These are phyloP conservation scores for Yamadazyma ubonensis DNA, from an alignment of 805 yeast genomes.

Conservation along the genomic window DNA sequence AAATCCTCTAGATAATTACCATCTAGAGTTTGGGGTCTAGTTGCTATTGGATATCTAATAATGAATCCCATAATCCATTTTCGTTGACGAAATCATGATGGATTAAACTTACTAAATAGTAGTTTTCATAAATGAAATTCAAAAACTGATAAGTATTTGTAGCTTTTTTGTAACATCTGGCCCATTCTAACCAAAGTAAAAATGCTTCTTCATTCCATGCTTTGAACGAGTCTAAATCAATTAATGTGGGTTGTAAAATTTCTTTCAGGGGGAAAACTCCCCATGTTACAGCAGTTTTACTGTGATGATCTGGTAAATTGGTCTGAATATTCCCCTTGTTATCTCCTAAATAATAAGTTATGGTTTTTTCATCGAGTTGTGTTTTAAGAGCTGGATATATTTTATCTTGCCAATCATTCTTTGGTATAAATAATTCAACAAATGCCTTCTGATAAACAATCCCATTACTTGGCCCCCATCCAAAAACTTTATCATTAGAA, in stretches of 20 bases:
- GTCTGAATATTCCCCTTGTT: slow-evolving; percentile 56
- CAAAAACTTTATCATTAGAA: slow-evolving; percentile 83
- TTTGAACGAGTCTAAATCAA: slow-evolving; percentile 86
- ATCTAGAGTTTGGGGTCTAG: slow-evolving; percentile 9
- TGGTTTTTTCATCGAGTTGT: slow-evolving; percentile 38
- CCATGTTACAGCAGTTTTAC: slow-evolving; percentile 91
- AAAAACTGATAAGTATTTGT: slow-evolving; percentile 61
- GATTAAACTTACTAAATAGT: slow-evolving; percentile 78
- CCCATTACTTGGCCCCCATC: slow-evolving; percentile 97
- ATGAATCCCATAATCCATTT: slow-evolving; percentile 71
- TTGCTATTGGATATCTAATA: slow-evolving; percentile 32
- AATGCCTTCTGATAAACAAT: slow-evolving; percentile 89
- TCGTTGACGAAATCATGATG: slow-evolving; percentile 80
- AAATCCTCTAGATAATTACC: slow-evolving; percentile 9
- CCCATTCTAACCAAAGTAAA: slow-evolving; percentile 91
- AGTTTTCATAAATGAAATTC: slow-evolving; percentile 56
- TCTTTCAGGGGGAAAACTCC: slow-evolving; percentile 93
- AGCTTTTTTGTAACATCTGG: slow-evolving; percentile 64
- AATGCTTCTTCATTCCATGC: slow-evolving; percentile 98
- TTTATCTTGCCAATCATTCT: slow-evolving; percentile 59
- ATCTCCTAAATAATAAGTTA: slow-evolving; percentile 78
- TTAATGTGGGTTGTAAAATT: slow-evolving; percentile 86
- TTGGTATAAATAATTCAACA: slow-evolving; percentile 77
- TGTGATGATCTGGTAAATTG: slow-evolving; percentile 47
- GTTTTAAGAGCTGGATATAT: slow-evolving; percentile 52